Base-by-base conservation (phyloP, 495 filamentous ascomycete genomes). In the Xylaria grammica region DNA sequence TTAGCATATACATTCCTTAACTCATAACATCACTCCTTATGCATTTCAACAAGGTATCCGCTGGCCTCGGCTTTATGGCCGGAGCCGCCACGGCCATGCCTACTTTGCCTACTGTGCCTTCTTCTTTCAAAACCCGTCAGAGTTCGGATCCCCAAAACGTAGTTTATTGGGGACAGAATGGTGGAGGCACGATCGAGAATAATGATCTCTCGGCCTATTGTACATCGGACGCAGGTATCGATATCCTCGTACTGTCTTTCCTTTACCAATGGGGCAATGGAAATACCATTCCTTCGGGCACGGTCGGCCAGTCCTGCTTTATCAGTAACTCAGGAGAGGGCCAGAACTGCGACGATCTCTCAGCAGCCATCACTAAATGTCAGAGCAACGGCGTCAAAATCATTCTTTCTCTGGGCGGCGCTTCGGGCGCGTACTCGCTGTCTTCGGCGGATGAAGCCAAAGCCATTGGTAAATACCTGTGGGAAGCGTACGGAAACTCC, bases 221-320 rank as follows among this genome's bases (percentile, higher is more conserved):
- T 42, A 70, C 60, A 7, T 59, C 68, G 6, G 66, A 62, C 29
- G 66, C 78, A 1, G 78, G 74, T n/a, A 77, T 84, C 32, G 77
- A 84, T 60, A 79, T 85, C 27, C 70, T 87, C 51, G 79, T 84
- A 13, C 74, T 88, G 5, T 76, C 85, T 30, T 86, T 88, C 74
- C 57, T 88, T 19, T 78, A 77, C 62, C 44, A 70, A 19, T 85
- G 73, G 65, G 74, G 74, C n/a, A 71, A 61, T 26, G 74, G 74
- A 15, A 54, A 67, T 22, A 68, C 56, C 45, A 77, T 76, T 56
- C 79, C 80, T 7, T 68, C 69, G 4, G 70, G 77, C 27, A 73
- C 74, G 9, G 67, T 79, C 52, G 79, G 78, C 59, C 78, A 69
- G 70, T 77, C 69, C 27, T 82, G 67, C 67, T 74, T 70, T 26